Evolutionary conservation across 2,329 filamentous ascomycete genomes (phyloP), one percentile per base, ranked within the genome.

Genomic region (Phyllosticta capitalensis): DNA sequence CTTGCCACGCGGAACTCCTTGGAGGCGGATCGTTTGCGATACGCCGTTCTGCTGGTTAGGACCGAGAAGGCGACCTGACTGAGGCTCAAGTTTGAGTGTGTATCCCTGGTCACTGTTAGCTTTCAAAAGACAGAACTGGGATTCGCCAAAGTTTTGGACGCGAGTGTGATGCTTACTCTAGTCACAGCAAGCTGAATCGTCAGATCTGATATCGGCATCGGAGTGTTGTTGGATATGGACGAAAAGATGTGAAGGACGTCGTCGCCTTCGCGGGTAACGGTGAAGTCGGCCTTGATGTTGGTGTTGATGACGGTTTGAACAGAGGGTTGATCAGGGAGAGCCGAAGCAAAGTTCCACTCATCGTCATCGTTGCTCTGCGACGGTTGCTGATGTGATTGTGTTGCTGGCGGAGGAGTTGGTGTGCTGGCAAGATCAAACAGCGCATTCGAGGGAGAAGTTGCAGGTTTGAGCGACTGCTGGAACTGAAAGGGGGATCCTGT

Each of bases 181-280:
- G 92, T 94, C 28, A 96, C 92, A 2, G 94, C 94, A 48, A 95
- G 81, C 72, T 96, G 90, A 68, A 96, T 95, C 61, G 92, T 91
- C 28, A 99, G 77, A 64, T 95, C 88, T 2, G 82, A 81, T 21
- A 99, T 81, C 0, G 84, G 81, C 67, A 88, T 81, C 1, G 81
- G 74, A 0, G 86, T 88, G 62, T 83, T 87, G 71, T 95, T 99
- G 19, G 90, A 91, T 71, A 96, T 95, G n/a, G 82, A 80, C 63
- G 91, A 89, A 3, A 84, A 76, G 53, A 97, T 82, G 28, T 83
- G 79, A 52, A 96, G 83, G 2, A 83, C 75, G 64, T 80, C 69
- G 54, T 79, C 74, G 56, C 79, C 71, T 62, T 79, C 73, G 67
- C 90, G 80, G 21, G 80, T 83, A 5, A 90, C 86, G 48, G 85